Conservation (phyloP, 106 monocot genomes). For the Platanthera zijinensis region DNA sequence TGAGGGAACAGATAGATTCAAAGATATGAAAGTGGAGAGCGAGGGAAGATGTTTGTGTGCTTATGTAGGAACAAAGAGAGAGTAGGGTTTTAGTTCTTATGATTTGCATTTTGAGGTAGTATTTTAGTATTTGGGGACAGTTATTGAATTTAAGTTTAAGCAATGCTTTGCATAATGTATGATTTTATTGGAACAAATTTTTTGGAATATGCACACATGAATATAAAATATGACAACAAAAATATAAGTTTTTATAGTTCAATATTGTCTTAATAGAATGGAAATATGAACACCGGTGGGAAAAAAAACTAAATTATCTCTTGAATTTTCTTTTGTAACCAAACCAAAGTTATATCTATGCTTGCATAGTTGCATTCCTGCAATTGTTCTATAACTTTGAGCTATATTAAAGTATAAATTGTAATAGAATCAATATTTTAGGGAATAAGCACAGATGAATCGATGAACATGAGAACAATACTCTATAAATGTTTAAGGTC, state of each 20-base stretch:
- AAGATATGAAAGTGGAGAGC: not conserved
- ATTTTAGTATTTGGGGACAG: not conserved
- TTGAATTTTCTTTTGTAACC: too few species aligned
- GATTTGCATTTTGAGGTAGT: not conserved
- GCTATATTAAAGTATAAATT: not conserved
- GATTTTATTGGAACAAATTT: too few species aligned
- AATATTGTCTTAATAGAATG: too few species aligned
- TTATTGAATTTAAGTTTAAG: not conserved
- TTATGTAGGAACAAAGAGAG: not conserved
- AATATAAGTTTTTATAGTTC: too few species aligned
- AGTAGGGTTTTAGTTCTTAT: not conserved
- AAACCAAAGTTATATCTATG: too few species aligned
- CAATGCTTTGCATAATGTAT: not conserved
- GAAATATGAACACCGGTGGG: too few species aligned
- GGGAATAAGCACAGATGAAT: not conserved
- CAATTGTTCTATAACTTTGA: too few species aligned
- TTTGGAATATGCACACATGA: too few species aligned
- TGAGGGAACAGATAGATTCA: not conserved
- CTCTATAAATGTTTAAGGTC: not conserved
- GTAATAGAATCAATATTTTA: not conserved
- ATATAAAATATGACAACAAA: too few species aligned
- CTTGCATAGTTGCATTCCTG: too few species aligned
- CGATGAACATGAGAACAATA: not conserved
- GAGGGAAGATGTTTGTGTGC: not conserved
- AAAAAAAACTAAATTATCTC: too few species aligned